phyloP scores from a whole-genome alignment of 768 basidiomycete genomes.

The Suillus spraguei region DNA sequence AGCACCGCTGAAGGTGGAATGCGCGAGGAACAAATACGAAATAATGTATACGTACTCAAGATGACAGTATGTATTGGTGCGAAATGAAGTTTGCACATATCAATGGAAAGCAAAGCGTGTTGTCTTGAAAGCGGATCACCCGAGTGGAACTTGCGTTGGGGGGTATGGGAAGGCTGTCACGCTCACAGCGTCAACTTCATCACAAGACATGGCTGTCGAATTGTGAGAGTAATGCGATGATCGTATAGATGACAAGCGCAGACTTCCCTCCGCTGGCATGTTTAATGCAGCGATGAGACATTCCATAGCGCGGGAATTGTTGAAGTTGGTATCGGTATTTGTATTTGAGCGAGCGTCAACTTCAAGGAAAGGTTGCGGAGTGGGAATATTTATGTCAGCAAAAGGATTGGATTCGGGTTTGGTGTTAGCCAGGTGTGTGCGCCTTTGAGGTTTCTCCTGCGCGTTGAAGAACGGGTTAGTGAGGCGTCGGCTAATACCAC shows the following conservation, averaged over 20 bases:
- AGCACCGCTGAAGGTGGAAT: neutral
- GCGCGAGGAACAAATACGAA: neutral
- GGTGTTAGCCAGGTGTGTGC: conserved; percentile 20
- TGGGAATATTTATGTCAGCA: conserved; percentile 35
- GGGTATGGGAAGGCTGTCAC: conserved; percentile 35
- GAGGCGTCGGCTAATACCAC: conserved; percentile 12
- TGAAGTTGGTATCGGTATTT: conserved; percentile 30
- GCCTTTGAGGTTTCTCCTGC: conserved; percentile 35
- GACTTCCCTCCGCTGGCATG: conserved; percentile 45
- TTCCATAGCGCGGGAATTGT: conserved; percentile 56
- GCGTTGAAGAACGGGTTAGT: conserved; percentile 47
- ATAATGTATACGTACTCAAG: conserved; percentile 19
- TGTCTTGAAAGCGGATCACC: conserved; percentile 10
- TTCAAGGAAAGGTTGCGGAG: conserved; percentile 30
- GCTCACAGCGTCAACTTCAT: conserved; percentile 27
- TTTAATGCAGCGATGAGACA: conserved; percentile 73
- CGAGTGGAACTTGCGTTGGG: conserved; percentile 20
- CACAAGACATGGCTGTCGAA: conserved; percentile 24
- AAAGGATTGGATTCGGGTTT: conserved; percentile 42
- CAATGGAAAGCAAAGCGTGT: neutral
- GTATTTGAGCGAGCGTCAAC: conserved; percentile 18
- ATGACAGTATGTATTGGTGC: conserved; percentile 11
- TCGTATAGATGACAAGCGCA: conserved; percentile 62
- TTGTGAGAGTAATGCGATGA: conserved; percentile 44
- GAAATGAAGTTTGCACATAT: conserved; percentile 7